These are phyloP conservation scores for Talinum fruticosum DNA, from an alignment of 148 eudicot species.

Conservation along the genomic window DNA sequence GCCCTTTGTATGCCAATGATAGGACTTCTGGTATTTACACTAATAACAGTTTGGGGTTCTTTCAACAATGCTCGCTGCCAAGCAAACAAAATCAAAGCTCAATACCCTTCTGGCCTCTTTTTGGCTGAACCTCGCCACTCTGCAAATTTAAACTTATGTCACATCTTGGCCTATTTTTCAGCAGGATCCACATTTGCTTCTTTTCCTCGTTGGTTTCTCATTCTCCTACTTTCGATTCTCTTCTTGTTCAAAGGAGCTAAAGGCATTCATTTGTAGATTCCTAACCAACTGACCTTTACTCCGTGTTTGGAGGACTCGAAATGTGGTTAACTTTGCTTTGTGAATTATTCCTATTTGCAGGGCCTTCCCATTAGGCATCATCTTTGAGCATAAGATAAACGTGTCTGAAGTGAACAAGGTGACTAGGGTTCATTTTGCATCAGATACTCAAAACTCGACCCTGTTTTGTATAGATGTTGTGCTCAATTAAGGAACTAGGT, in stretches of 20 bases:
- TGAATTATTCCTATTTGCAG: slow-evolving; percentile 1
- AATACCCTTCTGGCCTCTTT: neutral
- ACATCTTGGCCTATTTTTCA: too few species aligned
- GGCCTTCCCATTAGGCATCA: slow-evolving; percentile 7
- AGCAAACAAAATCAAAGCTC: neutral
- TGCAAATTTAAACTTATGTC: too few species aligned
- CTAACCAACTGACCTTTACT: neutral
- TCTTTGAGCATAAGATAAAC: neutral
- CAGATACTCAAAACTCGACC: neutral
- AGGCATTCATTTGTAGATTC: neutral
- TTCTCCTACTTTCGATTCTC: neutral
- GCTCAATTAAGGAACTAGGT: neutral
- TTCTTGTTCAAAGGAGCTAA: neutral
- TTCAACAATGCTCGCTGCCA: too few species aligned
- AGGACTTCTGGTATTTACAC: too few species aligned
- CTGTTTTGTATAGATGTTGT: neutral
- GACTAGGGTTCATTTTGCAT: neutral
- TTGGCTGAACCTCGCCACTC: neutral
- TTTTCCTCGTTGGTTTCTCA: neutral
- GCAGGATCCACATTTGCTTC: neutral
- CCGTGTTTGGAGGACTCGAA: too few species aligned
- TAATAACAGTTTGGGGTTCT: too few species aligned
- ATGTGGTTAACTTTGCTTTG: neutral
- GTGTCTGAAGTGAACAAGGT: neutral
- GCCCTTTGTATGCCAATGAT: neutral